A percentile compares a stretch with the other conserved stretches of the same genome.
Conservation (phyloP, 1,284 basidiomycete species). For the Sporisorium exsertum region DNA sequence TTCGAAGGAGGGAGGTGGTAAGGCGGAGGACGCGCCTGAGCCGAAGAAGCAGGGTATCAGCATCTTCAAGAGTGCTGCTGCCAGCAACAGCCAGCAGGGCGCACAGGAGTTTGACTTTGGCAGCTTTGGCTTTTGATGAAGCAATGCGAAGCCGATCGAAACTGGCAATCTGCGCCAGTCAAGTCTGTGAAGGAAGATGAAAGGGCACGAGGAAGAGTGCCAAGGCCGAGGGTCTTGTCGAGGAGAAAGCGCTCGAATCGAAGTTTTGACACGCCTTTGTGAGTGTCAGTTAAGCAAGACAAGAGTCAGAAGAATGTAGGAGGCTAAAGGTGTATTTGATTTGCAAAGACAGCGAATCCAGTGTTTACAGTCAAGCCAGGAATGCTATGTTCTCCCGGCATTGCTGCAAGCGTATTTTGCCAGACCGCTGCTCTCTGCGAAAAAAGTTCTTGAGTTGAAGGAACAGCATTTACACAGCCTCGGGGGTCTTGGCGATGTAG, state of each 20-base stretch:
- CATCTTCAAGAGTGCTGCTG: conserved; percentile 50
- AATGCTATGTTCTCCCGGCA: neutral
- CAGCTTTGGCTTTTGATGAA: conserved; percentile 55
- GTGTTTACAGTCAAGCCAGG: neutral
- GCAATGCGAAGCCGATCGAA: neutral
- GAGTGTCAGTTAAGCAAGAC: neutral
- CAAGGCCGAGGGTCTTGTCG: neutral
- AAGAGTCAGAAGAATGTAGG: neutral
- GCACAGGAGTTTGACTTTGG: conserved; percentile 59
- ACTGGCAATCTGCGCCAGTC: neutral
- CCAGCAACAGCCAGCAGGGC: conserved; percentile 52
- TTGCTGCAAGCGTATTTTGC: neutral
- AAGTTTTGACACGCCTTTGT: too few species aligned
- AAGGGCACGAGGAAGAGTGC: neutral
- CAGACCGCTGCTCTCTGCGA: neutral
- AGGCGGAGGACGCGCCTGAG: neutral
- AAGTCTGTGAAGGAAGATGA: neutral
- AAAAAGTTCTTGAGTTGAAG: neutral
- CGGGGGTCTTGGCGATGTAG: conserved; percentile 94
- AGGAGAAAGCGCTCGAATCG: too few species aligned
- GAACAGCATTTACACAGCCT: conserved; percentile 71
- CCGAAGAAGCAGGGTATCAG: conserved; percentile 50
- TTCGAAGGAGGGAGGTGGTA: neutral
- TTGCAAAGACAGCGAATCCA: neutral
- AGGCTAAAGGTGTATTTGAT: conserved; percentile 16